Base-by-base conservation (phyloP, 257 asterid species). In the Solanum verrucosum region DNA sequence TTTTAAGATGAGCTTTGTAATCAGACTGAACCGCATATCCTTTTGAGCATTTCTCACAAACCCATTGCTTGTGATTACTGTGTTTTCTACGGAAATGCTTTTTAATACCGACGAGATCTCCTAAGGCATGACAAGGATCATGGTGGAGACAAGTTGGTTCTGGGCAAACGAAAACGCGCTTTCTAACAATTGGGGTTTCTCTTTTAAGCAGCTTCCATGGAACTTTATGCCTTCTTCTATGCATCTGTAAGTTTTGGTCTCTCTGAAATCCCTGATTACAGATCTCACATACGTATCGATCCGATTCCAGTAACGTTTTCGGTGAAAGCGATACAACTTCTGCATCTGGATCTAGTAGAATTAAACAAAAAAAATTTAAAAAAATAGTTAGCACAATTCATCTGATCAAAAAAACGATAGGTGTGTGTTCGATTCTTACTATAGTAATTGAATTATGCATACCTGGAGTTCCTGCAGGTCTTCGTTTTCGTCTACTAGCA, bases 401-500 rank as follows among this genome's bases (percentile, higher is more conserved):
- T 31, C 7, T 31, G 34, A 84, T 84, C 1, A 6, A 34, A 18
- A 6, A 21, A 60, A 0, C 14, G 20, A 56, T 35, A 73, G 16
- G 52, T 74, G 31, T 74, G 83, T 1, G 83, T 35, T 74, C 31
- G 7, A 35, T 74, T 74, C 49, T 72, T 35, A 70, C 21, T 29
- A 46, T 18, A 49, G 7, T 49, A 15, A 49, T 49, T 49, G 38
- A 59, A 42, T 63, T 63, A 20, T 35, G 78, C 75, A 20, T 90
- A 94, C 98, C 98, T 89, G 98, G 98, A 33, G 98, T 96, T 31
- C 98, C 98, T 38, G 98, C 98, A 20, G 98, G 98, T 25, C 98
- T 90, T 38, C 98, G 82, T 88, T 92, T 92, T 78, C 97, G 70
- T 87, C 92, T 91, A 65, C 91, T 89, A 46, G 29, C 85, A 60